Evolutionary conservation across 108 stramenopile species (phyloP).

Genomic region (Pseudonitzschia multistriata): DNA sequence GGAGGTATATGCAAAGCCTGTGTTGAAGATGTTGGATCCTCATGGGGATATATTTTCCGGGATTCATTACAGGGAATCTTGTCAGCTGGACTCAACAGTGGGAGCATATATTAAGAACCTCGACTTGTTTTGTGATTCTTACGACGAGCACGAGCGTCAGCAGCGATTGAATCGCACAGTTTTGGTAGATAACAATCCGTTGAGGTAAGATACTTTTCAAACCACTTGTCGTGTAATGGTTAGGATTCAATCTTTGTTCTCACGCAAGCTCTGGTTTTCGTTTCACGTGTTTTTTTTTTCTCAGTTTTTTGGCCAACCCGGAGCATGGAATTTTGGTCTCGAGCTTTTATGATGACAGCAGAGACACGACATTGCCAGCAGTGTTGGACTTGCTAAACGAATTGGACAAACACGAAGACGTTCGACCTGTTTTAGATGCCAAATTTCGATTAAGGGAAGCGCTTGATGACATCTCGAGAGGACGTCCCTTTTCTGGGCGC

Average conservation of each 20-base stretch:
- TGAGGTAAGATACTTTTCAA: conserved; percentile 42
- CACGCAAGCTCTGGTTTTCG: no score
- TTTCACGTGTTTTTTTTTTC: not conserved
- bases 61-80: conserved; percentile 90
- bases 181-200: conserved; percentile 97
- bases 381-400: conserved; percentile 90
- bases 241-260: not conserved
- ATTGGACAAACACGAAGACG: conserved; percentile 86
- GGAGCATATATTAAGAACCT: conserved; percentile 88
- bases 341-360: conserved; percentile 94
- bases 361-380: conserved; percentile 88
- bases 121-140: not conserved
- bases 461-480: conserved; percentile 36
- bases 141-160: not conserved
- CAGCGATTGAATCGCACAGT: conserved; percentile 67
- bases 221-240: not conserved
- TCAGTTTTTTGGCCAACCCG: conserved; percentile 78
- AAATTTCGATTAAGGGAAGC: conserved; percentile 84
- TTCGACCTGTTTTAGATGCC: conserved; percentile 81
- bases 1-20: conserved; percentile 93
- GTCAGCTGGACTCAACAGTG: conserved; percentile 63
- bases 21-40: conserved; percentile 93
- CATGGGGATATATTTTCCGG: conserved; percentile 72
- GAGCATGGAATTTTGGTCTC: conserved; percentile 98
- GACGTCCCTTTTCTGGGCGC: conserved; percentile 33